Evolutionary conservation across 495 filamentous ascomycete species (phyloP).

Genomic region (Penicillium mononematosum): DNA sequence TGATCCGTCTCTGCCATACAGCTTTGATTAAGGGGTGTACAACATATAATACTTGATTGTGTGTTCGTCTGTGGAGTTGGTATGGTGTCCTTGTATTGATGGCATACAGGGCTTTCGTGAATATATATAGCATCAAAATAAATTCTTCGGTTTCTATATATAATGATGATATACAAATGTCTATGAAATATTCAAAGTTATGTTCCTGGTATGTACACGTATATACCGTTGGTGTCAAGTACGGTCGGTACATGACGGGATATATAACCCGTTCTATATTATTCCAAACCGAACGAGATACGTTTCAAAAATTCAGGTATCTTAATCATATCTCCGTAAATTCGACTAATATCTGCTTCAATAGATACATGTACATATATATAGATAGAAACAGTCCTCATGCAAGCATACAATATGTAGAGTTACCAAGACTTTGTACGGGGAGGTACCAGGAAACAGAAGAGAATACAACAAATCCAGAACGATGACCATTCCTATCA

Average conservation of each 20-base stretch:
- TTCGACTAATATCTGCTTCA: background rate
- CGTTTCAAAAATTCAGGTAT: background rate
- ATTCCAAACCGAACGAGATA: background rate
- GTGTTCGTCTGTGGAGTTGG: background rate
- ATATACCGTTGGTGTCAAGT: constrained; percentile 2
- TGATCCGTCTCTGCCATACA: background rate
- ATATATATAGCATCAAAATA: background rate
- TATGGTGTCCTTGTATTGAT: background rate
- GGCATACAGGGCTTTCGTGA: background rate
- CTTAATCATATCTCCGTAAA: background rate
- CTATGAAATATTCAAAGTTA: background rate
- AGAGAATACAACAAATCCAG: background rate
- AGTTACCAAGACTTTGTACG: background rate
- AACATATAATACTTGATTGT: background rate
- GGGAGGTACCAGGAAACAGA: background rate
- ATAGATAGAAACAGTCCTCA: background rate
- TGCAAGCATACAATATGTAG: background rate
- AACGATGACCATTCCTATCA: background rate
- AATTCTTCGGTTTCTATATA: background rate
- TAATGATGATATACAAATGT: background rate
- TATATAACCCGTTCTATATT: constrained; percentile 3
- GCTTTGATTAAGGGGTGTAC: background rate
- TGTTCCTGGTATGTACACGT: constrained; percentile 6
- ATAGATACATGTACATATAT: background rate
- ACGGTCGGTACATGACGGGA: constrained; percentile 7